These are phyloP conservation scores for Bipolaris zeicola DNA, from an alignment of 2,329 filamentous ascomycete species.

Conservation along the genomic window DNA sequence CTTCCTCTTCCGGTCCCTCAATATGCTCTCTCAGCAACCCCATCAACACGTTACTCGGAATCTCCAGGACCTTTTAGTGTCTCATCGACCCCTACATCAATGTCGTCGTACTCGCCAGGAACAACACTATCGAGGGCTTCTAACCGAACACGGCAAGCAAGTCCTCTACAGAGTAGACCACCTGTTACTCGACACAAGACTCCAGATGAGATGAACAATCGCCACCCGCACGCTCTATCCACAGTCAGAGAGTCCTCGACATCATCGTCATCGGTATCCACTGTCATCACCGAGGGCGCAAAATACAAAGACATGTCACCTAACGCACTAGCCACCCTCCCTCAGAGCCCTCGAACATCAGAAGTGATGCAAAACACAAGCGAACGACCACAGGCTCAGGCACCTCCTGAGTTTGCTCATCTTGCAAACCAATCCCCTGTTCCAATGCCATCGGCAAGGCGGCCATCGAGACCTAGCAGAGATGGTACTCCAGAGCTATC, in stretches of 20 bases:
- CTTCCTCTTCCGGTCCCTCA: conserved; percentile 71
- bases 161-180: conserved; percentile 62
- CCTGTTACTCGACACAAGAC: conserved; percentile 65
- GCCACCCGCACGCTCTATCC: conserved; percentile 64
- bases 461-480: conserved; percentile 53
- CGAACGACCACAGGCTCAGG: conserved; percentile 30
- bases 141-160: conserved; percentile 60
- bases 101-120: conserved; percentile 74
- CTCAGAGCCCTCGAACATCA: conserved; percentile 58
- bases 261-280: conserved; percentile 75
- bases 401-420: conserved; percentile 54
- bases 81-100: conserved; percentile 78
- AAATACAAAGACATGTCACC: conserved; percentile 50
- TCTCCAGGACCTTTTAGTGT: conserved; percentile 76
- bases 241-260: conserved; percentile 71
- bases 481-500: conserved; percentile 53
- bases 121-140: conserved; percentile 55
- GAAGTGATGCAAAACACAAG: conserved; percentile 5
- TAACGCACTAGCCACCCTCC: conserved; percentile 40
- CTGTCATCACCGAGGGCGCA: conserved; percentile 61
- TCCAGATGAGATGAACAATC: conserved; percentile 55
- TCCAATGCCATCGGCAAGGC: conserved; percentile 53
- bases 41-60: conserved; percentile 76
- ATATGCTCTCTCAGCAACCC: conserved; percentile 70
- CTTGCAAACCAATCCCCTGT: conserved; percentile 66